These are phyloP conservation scores for Neurospora cerealis DNA, from an alignment of 495 filamentous ascomycete genomes.

Conservation along the genomic window DNA sequence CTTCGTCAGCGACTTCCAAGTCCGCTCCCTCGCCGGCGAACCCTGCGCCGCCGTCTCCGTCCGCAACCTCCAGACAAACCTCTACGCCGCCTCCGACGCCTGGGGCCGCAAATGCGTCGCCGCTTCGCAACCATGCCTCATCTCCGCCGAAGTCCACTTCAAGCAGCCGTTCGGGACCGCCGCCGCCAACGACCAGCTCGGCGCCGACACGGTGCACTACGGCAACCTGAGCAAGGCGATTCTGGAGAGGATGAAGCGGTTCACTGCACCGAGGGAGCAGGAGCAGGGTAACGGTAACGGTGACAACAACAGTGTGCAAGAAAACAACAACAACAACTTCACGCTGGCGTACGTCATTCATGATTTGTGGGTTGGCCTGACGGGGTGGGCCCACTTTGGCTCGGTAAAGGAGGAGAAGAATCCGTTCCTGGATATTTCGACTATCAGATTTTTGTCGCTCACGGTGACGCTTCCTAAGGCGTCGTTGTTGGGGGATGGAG, in stretches of 20 bases:
- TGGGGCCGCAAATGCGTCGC: slow-evolving; percentile 41
- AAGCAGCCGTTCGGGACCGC: slow-evolving; percentile 35
- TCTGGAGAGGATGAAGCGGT: slow-evolving; percentile 21
- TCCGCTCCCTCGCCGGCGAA: slow-evolving; percentile 25
- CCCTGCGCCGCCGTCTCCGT: slow-evolving; percentile 35
- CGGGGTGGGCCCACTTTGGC: slow-evolving; percentile 9
- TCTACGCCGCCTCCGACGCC: slow-evolving; percentile 39
- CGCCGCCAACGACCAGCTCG: slow-evolving; percentile 36
- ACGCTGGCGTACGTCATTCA: slow-evolving; percentile 18
- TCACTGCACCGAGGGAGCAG: neutral
- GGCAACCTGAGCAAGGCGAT: slow-evolving; percentile 47
- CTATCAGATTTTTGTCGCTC: slow-evolving; percentile 28
- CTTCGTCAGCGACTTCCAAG: slow-evolving; percentile 23
- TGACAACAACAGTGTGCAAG: neutral
- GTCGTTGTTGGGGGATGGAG: slow-evolving; percentile 37
- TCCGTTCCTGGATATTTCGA: slow-evolving; percentile 13
- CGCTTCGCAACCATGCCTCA: slow-evolving; percentile 36
- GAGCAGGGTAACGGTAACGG: neutral
- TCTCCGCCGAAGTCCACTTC: slow-evolving; percentile 43
- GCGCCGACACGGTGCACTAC: slow-evolving; percentile 50
- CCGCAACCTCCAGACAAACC: slow-evolving; percentile 37
- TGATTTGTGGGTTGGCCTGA: slow-evolving; percentile 23
- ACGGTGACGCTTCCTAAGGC: slow-evolving; percentile 42
- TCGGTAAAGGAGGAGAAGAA: neutral
- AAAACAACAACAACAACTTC: slow-evolving; percentile 7